These are phyloP conservation scores for Populus nigra DNA, from an alignment of 345 rosid genomes.

Conservation along the genomic window DNA sequence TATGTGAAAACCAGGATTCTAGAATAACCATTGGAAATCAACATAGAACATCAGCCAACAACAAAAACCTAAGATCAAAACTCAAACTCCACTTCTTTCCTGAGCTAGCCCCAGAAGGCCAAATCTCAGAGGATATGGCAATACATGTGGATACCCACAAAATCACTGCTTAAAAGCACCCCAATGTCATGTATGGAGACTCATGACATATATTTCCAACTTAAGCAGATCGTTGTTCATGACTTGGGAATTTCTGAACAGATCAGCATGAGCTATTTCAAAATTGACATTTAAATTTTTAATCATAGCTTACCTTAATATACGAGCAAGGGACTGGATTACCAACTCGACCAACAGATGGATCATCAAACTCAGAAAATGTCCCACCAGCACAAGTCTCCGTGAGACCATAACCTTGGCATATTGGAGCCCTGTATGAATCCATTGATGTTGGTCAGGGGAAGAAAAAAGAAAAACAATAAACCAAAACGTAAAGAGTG, in stretches of 20 bases:
- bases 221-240: neutral
- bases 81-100: neutral
- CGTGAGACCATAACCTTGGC: constrained; percentile 99
- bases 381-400: constrained; percentile 99
- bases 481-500: neutral
- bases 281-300: neutral
- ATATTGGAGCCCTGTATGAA: constrained; percentile 82
- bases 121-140: neutral
- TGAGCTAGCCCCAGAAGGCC: neutral
- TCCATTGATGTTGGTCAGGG: constrained; percentile 5
- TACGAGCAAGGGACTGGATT: constrained; percentile 93
- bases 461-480: constrained; percentile 1
- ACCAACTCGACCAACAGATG: constrained; percentile 96
- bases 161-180: neutral
- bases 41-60: neutral
- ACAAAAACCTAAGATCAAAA: neutral
- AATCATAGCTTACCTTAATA: constrained; percentile 62
- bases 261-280: neutral
- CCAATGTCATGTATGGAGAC: neutral
- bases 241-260: constrained; percentile 1
- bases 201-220: neutral
- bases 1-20: neutral
- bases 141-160: neutral
- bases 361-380: constrained; percentile 93
- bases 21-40: neutral